Percentiles rank a stretch among this genome's conserved stretches.
Conservation (phyloP, 148 eudicot genomes). For the Cornus florida region DNA sequence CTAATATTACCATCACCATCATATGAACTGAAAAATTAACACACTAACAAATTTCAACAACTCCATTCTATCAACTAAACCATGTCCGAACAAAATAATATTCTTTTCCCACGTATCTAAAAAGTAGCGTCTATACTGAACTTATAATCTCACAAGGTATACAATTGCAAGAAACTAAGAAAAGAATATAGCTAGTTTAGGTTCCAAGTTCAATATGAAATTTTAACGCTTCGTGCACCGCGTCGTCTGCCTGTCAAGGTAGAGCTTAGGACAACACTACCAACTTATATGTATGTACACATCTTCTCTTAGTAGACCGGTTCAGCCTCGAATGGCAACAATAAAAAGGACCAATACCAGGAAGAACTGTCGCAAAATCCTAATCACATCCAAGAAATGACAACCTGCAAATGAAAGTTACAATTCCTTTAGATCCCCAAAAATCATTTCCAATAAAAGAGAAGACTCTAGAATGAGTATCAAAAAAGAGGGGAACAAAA, state of each 20-base stretch:
- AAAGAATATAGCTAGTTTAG: background rate
- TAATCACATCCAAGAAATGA: constrained; percentile 4
- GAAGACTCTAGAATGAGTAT: background rate
- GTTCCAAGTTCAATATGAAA: background rate
- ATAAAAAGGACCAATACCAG: background rate
- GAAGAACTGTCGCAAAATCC: constrained; percentile 5
- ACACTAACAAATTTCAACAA: background rate
- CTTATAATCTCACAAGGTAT: background rate
- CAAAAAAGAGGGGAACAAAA: background rate
- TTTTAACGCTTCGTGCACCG: background rate
- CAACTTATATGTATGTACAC: constrained; percentile 17
- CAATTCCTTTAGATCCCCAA: background rate
- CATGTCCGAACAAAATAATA: too few species aligned
- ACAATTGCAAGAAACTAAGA: background rate
- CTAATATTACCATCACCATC: background rate
- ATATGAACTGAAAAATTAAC: background rate
- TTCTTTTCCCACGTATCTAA: too few species aligned
- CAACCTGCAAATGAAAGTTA: constrained; percentile 18
- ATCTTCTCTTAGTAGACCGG: background rate
- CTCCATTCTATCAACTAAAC: background rate
- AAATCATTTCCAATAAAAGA: background rate
- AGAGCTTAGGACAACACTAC: constrained; percentile 6
- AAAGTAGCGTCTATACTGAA: too few species aligned
- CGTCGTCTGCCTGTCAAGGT: constrained; percentile 6
- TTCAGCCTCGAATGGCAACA: background rate